Evolutionary conservation across 495 filamentous ascomycete genomes (phyloP).

Genomic region (Hypoxylon fragiforme): DNA sequence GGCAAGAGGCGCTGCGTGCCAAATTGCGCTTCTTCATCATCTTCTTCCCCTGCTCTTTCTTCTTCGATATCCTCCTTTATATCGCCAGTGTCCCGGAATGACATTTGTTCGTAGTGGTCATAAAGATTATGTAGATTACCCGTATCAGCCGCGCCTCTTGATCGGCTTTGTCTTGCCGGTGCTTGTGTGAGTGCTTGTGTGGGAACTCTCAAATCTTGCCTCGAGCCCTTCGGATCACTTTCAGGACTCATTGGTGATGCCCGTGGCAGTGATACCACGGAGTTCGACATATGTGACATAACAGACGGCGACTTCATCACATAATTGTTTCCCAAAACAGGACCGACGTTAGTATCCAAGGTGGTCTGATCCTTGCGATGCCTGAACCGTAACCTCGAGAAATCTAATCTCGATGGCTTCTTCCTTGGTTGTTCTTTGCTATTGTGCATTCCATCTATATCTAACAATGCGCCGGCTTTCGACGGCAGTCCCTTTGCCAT

Average conservation of each 20-base stretch:
- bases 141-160: conserved; percentile 38
- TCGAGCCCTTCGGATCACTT: conserved; percentile 19
- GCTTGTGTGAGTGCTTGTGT: conserved; percentile 23
- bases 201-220: conserved; percentile 29
- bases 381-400: conserved; percentile 45
- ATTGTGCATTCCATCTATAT: conserved; percentile 42
- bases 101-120: conserved; percentile 56
- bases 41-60: conserved; percentile 16
- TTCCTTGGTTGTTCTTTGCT: conserved; percentile 42
- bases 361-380: conserved; percentile 32
- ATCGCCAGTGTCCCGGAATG: conserved; percentile 40
- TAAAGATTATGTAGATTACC: conserved; percentile 49
- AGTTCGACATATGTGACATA: conserved; percentile 41
- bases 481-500: conserved; percentile 56
- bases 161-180: conserved; percentile 36
- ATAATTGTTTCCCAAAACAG: conserved; percentile 37
- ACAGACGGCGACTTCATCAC: conserved; percentile 46
- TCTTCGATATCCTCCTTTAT: conserved; percentile 42
- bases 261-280: conserved; percentile 20
- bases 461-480: conserved; percentile 46
- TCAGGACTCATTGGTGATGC: conserved; percentile 11
- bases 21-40: no score
- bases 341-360: conserved; percentile 13
- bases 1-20: conserved; percentile 9
- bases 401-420: conserved; percentile 54